phyloP scores from a whole-genome alignment of 2,329 filamentous ascomycete species.

The Colletotrichum sp. region DNA sequence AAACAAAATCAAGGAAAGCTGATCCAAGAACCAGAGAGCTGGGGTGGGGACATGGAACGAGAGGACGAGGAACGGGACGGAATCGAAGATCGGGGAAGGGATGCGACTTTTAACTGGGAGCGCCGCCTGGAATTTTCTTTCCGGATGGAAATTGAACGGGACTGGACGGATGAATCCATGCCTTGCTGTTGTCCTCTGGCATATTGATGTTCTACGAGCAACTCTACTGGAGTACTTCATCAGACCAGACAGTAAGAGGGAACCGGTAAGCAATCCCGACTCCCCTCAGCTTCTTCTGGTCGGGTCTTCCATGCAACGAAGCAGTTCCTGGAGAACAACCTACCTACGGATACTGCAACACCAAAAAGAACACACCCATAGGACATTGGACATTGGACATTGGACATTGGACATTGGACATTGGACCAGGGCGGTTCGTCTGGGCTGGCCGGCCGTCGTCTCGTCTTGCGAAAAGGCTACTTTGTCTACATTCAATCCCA shows the following conservation, averaged over 20 bases:
- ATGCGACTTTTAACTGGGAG: neutral
- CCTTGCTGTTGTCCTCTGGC: neutral
- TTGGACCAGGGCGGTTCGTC: neutral
- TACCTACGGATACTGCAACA: no score
- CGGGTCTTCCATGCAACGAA: neutral
- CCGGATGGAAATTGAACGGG: neutral
- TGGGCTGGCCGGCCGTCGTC: neutral
- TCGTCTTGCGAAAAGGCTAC: neutral
- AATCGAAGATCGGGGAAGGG: slow-evolving; percentile 8
- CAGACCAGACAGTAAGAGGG: neutral
- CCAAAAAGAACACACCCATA: no score
- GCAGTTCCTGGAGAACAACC: neutral
- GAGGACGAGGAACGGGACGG: neutral
- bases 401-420: no score
- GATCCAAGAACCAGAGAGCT: neutral
- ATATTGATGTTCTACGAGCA: neutral
- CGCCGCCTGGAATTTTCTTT: neutral
- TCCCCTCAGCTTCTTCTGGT: neutral
- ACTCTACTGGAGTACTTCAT: neutral
- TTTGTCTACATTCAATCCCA: neutral
- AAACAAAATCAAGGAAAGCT: slow-evolving; percentile 9
- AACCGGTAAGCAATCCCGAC: neutral
- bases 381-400: no score
- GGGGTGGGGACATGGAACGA: neutral
- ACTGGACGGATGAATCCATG: neutral